Base-by-base conservation (phyloP, 225 moss, liverwort and hornwort species). In the Polytrichum commune region DNA sequence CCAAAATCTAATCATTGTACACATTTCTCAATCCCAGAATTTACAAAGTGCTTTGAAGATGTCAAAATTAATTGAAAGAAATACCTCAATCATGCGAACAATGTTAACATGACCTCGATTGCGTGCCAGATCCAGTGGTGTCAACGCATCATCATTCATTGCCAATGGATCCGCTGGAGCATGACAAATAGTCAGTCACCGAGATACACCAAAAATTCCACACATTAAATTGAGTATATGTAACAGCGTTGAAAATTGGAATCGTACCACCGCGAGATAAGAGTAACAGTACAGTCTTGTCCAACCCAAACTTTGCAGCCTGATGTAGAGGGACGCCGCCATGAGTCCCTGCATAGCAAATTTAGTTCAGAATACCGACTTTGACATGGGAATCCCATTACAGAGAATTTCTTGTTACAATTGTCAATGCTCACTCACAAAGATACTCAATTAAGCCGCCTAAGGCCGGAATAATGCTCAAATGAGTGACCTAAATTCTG, bases 291-390 rank as follows among this genome's bases (percentile, higher is more conserved):
- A 91, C 97, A 65, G 92, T 94, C 83, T 88, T 94, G 53, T 98
- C 97, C 6, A 98, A 84, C 60, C 97, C 97, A 70, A 69, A 70
- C 72, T 91, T 98, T 53, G 97, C 97, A 73, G 97, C 97, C 79
- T 93, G 94, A 82, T 98, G 97, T 53, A 98, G 88, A 78, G 97
- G 97, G 64, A 82, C 82, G 61, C 97, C 97, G 64, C 97, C 97
- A 63, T 91, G 85, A 72, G 85, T 78, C 69, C 97, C 97, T 97
- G 89, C 67, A 86, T 67, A 60, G 63, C 46, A 46, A 46, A 46
- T 46, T 46, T 38, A 38, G 3, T 38, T 38, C 38, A 38, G 13
- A 13, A 38, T 38, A 3, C 13, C 3, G 3, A 38, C 38, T 10
- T 38, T 38, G 38, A 38, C 38, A 38, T 10, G 13, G 38, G 13